phyloP scores from a whole-genome alignment of 371 early-diverging fungal genomes.

The Enterospora canceri region DNA sequence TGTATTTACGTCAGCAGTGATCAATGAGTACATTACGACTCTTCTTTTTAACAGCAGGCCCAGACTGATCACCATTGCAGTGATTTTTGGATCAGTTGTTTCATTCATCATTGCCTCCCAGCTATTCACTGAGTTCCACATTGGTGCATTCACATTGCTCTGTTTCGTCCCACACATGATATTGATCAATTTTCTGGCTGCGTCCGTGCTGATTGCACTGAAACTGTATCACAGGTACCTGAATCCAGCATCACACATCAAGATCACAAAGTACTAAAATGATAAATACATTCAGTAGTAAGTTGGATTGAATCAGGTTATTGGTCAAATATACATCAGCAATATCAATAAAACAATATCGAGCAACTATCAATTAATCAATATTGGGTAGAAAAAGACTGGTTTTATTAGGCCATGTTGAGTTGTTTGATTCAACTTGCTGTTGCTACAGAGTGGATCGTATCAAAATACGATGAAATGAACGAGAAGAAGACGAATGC shows the following conservation, averaged over 20 bases:
- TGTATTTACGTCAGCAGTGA: conserved; percentile 80
- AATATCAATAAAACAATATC: too few species aligned
- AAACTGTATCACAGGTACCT: neutral
- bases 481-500: too few species aligned
- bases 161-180: neutral
- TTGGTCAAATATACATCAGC: too few species aligned
- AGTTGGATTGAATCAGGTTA: neutral
- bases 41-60: conserved; percentile 61
- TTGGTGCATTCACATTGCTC: neutral
- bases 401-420: too few species aligned
- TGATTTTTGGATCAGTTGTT: conserved; percentile 1
- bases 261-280: neutral
- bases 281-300: neutral
- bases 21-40: conserved; percentile 95
- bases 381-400: too few species aligned
- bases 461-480: too few species aligned
- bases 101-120: neutral
- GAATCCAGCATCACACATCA: conserved; percentile 3
- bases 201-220: neutral
- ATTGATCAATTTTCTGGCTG: neutral
- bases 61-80: neutral
- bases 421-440: too few species aligned
- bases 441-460: too few species aligned
- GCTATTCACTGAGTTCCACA: neutral
- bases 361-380: too few species aligned